These are phyloP conservation scores for Ensete ventricosum DNA, from an alignment of 176 grass and related monocot genomes.

Conservation along the genomic window DNA sequence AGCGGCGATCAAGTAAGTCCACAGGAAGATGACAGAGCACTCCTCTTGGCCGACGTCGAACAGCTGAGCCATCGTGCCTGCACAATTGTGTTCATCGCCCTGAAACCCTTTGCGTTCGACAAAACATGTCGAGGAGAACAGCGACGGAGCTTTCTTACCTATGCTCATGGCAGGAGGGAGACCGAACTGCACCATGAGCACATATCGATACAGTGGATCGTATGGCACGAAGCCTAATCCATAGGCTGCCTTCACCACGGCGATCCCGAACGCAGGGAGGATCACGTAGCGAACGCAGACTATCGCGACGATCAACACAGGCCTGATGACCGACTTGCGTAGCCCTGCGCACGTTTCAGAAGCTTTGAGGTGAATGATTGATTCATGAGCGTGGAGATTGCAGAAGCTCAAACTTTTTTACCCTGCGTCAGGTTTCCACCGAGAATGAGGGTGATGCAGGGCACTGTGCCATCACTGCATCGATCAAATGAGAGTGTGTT, in stretches of 20 bases:
- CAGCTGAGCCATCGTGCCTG: constrained; percentile 10
- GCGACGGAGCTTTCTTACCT: constrained; percentile 7
- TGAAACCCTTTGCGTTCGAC: too few species aligned
- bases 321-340: constrained; percentile 17
- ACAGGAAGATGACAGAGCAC: constrained; percentile 11
- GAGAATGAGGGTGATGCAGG: constrained; percentile 81
- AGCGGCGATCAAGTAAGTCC: constrained; percentile 5
- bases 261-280: constrained; percentile 35
- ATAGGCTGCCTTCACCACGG: constrained; percentile 29
- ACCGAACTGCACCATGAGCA: constrained; percentile 52
- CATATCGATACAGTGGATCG: constrained; percentile 48
- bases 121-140: too few species aligned
- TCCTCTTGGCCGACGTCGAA: constrained; percentile 5
- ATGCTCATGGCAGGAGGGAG: constrained; percentile 51
- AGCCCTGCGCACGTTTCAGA: constrained; percentile 16
- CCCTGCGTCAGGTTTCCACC: constrained; percentile 82
- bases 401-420: not conserved
- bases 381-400: not conserved
- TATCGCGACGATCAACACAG: constrained; percentile 19
- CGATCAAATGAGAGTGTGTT: not conserved
- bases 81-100: not conserved
- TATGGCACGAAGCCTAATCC: constrained; percentile 44
- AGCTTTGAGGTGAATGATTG: not conserved
- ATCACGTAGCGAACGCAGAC: constrained; percentile 32
- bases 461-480: constrained; percentile 67